Base-by-base conservation (phyloP, 768 basidiomycete species). In the Rhizopogon vesiculosus region DNA sequence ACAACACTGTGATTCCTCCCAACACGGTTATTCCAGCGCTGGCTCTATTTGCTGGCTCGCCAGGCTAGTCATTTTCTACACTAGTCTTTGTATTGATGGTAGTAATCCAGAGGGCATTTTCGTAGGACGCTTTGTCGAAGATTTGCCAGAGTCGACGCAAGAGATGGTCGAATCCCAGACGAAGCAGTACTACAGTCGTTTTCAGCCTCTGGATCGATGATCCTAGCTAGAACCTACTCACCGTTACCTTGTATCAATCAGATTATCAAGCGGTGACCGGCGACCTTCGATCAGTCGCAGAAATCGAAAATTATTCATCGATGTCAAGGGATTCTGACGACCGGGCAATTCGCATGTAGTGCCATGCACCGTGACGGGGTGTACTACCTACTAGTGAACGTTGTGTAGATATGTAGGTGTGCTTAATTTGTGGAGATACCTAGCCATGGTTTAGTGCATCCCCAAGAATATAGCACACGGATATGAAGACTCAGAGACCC, bases 1-100 rank as follows among this genome's bases (percentile, higher is more conserved):
- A 98, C 68, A 88, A 89, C 60, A 90, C 93, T 0, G 83, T 98
- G 39, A 74, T 98, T 13, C 91, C 95, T 2, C 88, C 93, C 3
- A 94, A 92, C 54, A 94, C 93, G 1, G 93, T 98, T 46, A 84
- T 98, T 9, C 94, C 96, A 1, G 91, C 93, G 2, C 72, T 98
- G 56, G 81, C 93, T 0, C 74, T 88, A 5, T 98, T 95, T 70
- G 71, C 83, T 15, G 97, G 96, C 8, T 93, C 91, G 41, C 96
- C 97, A 70, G 94, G 94, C 92, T 52, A 46, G 76, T 64, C 9
- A n/a, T 10, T 38, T 35, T 51, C 56, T 15, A 9, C 38, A 18
- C 31, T 57, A 42, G 2, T 54, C 51, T 19, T 16, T 33, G 16
- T 40, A n/a, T 42, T 35, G 18, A 29, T 40, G 29, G 41, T 57